Evolutionary conservation across 768 basidiomycete genomes (phyloP).

Genomic region (Antrodiella citrinella): DNA sequence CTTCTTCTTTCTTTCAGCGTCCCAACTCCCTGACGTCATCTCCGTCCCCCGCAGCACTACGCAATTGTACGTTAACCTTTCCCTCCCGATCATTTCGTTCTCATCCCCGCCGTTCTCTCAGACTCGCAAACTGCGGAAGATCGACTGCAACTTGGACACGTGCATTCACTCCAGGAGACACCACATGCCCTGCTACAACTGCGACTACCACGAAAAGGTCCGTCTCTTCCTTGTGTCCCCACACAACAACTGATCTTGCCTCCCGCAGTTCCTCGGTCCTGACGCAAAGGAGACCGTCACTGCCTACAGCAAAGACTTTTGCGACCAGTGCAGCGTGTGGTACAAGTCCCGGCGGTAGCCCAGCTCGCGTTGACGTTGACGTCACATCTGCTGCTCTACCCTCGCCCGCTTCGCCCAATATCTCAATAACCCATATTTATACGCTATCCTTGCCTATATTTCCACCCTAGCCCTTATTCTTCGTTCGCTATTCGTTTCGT

Average conservation of each 20-base stretch:
- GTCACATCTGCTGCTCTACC: neutral
- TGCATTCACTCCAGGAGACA: slow-evolving; percentile 35
- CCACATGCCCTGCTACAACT: slow-evolving; percentile 32
- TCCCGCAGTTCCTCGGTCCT: slow-evolving; percentile 57
- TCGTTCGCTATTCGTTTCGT: too few relatives aligned
- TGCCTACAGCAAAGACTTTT: slow-evolving; percentile 34
- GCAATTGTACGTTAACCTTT: slow-evolving; percentile 33
- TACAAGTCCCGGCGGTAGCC: slow-evolving; percentile 4
- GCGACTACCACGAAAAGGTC: slow-evolving; percentile 33
- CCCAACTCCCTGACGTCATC: slow-evolving; percentile 22
- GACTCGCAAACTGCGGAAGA: slow-evolving; percentile 43
- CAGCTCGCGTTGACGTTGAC: neutral
- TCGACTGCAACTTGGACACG: slow-evolving; percentile 44
- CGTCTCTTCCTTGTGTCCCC: slow-evolving; percentile 7
- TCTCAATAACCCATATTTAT: neutral
- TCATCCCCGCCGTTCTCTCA: slow-evolving; percentile 18
- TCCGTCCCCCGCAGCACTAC: slow-evolving; percentile 46
- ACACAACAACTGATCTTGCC: slow-evolving; percentile 5
- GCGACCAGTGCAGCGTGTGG: slow-evolving; percentile 25
- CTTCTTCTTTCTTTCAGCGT: slow-evolving; percentile 6
- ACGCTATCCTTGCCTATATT: neutral
- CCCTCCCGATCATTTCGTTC: slow-evolving; percentile 8
- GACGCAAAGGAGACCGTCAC: slow-evolving; percentile 59
- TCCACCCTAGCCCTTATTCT: too few relatives aligned
- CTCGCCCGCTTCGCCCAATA: too few relatives aligned